phyloP scores from a whole-genome alignment of 75 land plant species.

The Cupressus sempervirens region DNA sequence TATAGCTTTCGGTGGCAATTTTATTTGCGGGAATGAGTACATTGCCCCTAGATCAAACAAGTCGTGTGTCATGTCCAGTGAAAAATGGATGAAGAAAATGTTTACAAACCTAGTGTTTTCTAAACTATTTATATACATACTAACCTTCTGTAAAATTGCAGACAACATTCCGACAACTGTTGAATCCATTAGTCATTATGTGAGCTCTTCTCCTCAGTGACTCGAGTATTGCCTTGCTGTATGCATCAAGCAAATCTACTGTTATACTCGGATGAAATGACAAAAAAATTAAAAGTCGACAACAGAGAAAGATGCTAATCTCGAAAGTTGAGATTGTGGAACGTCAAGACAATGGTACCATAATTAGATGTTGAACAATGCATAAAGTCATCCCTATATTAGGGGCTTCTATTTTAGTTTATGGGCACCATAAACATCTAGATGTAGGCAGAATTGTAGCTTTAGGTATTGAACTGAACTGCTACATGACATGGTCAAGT shows the following conservation, averaged over 20 bases:
- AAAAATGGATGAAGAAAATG: neutral
- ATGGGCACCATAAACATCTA: neutral
- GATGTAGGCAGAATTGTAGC: neutral
- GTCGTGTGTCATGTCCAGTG: neutral
- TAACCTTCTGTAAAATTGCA: conserved; percentile 99
- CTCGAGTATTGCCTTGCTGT: conserved; percentile 81
- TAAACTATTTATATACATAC: neutral
- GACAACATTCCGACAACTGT: conserved; percentile 81
- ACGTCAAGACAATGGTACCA: neutral
- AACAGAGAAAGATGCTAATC: neutral
- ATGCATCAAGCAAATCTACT: conserved; percentile 5
- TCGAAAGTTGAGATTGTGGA: neutral
- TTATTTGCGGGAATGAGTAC: conserved; percentile 97
- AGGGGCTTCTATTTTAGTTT: neutral
- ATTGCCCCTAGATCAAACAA: conserved; percentile 72
- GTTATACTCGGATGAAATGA: neutral
- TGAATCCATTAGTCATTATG: conserved; percentile 98
- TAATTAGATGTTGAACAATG: neutral
- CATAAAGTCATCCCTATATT: neutral
- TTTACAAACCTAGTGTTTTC: neutral
- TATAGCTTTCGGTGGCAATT: conserved; percentile 78
- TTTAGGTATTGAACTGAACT: neutral
- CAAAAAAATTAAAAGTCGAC: neutral
- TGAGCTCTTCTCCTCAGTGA: conserved; percentile 89
- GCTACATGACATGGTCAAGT: neutral